Evolutionary conservation across 495 filamentous ascomycete species (phyloP), one percentile per base, ranked within the genome.

Genomic region (Hyaloscypha hepaticicola): DNA sequence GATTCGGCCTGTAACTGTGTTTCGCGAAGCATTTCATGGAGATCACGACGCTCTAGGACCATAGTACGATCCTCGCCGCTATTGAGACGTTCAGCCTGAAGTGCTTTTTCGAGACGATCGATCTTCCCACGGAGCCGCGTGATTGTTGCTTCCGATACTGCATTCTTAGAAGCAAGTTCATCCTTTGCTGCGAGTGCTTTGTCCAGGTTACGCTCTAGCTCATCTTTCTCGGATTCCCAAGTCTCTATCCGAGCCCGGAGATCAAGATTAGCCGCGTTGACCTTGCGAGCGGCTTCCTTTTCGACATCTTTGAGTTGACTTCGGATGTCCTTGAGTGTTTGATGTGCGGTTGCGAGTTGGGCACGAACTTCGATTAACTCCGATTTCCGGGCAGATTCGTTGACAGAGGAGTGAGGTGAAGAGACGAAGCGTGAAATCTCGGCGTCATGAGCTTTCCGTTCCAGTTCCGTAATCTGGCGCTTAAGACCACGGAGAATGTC

Each of bases 301-400:
- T 84, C 81, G n/a, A 76, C 77, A 57, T 81, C 82, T 16, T 80
- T 81, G 34, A 88, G 73, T 65, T 86, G 79, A 50, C 83, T 81
- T 33, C 86, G 85, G 34, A 88, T 70, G 9, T 90, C 86, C 45
- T 80, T 81, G 5, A 87, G 72, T 19, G 85, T 77, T 53, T 85
- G 81, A 64, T 88, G 84, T 8, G 86, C 81, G 25, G 86, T 79
- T 3, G 85, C 78, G 48, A 92, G 77, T 69, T 90, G 86, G 49
- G 81, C 82, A 21, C 87, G 82, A 31, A 90, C 72, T 58, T 82
- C 84, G 14, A 82, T 79, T 14, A 91, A 66, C 70, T 91, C 88
- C 21, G 79, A 81, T 60, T 90, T 85, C 33, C 82, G 78, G 21
- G 81, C 82, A 21, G 88, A 86, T 25, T 72, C 77, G 12, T 58